These are phyloP conservation scores for Trichoderma reesei DNA, from an alignment of 495 filamentous ascomycete genomes.

Conservation along the genomic window DNA sequence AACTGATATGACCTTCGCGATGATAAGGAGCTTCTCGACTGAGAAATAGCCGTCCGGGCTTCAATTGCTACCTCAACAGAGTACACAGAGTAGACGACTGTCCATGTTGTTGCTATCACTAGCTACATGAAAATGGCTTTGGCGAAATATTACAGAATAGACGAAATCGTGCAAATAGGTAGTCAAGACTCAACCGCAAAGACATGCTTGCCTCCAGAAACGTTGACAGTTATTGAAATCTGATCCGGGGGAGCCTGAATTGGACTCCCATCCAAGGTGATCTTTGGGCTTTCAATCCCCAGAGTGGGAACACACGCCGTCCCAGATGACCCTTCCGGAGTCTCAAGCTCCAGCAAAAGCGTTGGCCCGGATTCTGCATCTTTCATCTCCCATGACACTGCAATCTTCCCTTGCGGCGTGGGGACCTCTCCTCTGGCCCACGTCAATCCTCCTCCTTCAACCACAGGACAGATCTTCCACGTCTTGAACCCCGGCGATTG, in stretches of 20 bases:
- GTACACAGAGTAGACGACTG: neutral
- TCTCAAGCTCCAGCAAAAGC: constrained; percentile 16
- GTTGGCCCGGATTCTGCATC: neutral
- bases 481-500: constrained; percentile 27
- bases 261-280: neutral
- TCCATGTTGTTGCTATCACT: neutral
- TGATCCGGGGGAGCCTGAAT: neutral
- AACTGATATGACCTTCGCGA: neutral
- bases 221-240: neutral
- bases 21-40: neutral
- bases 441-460: constrained; percentile 18
- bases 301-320: neutral
- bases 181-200: neutral
- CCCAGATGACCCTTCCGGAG: constrained; percentile 17
- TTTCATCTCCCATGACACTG: constrained; percentile 25
- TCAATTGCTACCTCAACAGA: neutral
- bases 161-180: neutral
- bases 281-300: neutral
- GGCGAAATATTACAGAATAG: neutral
- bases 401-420: constrained; percentile 27
- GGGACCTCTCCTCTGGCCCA: constrained; percentile 35
- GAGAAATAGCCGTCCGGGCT: neutral
- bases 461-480: constrained; percentile 27
- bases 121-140: neutral
- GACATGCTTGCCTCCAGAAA: neutral